These are phyloP conservation scores for Blastobotrys niveus DNA, from an alignment of 1,139 yeast species.

Conservation along the genomic window DNA sequence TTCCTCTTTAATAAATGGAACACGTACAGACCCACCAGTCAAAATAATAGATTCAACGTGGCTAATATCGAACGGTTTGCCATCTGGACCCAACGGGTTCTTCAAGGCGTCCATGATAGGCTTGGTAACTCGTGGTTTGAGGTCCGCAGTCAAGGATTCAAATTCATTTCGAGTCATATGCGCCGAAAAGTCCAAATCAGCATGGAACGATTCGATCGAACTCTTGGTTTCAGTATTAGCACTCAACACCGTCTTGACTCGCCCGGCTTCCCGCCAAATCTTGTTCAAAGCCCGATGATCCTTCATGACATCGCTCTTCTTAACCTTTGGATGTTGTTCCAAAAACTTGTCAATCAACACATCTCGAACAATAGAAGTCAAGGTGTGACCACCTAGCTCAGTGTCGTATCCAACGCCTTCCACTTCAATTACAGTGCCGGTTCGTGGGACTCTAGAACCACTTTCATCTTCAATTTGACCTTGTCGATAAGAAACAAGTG, in stretches of 20 bases:
- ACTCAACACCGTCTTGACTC: slow-evolving; percentile 77
- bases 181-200: slow-evolving; percentile 68
- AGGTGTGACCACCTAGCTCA: slow-evolving; percentile 64
- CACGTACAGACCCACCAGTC: slow-evolving; percentile 89
- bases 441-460: slow-evolving; percentile 21
- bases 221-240: slow-evolving; percentile 76
- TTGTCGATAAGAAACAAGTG: slow-evolving; percentile 61
- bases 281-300: slow-evolving; percentile 60
- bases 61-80: slow-evolving; percentile 31
- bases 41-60: slow-evolving; percentile 65
- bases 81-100: slow-evolving; percentile 27
- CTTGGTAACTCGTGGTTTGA: slow-evolving; percentile 42
- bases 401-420: slow-evolving; percentile 68
- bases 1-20: slow-evolving; percentile 70
- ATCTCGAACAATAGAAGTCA: slow-evolving; percentile 61
- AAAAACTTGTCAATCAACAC: slow-evolving; percentile 54
- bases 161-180: slow-evolving; percentile 69
- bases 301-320: slow-evolving; percentile 35
- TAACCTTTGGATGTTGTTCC: slow-evolving; percentile 31
- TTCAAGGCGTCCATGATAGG: slow-evolving; percentile 56
- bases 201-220: slow-evolving; percentile 54
- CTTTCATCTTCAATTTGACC: slow-evolving; percentile 32
- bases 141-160: slow-evolving; percentile 51
- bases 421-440: slow-evolving; percentile 46
- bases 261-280: slow-evolving; percentile 77